Base-by-base conservation (phyloP, 257 asterid species). In the Mitragyna speciosa region DNA sequence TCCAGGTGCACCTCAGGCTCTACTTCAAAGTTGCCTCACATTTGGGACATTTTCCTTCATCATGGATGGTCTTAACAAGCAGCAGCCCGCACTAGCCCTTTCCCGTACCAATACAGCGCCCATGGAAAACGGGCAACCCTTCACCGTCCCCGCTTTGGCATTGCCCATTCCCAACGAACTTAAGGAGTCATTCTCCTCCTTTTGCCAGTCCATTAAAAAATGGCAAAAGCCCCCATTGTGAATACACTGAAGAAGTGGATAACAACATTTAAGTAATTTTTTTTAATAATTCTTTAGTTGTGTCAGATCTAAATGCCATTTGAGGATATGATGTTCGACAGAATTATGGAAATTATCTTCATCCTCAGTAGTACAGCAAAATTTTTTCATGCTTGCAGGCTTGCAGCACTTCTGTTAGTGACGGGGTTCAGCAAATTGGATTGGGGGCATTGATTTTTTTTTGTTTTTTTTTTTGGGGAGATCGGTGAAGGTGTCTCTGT, bases 1-100 rank as follows among this genome's bases (percentile, higher is more conserved):
- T 76, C 80, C 85, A 95, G 99, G 99, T 80, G 95, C 97, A 63
- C 99, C 99, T 0, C 97, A 96, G 84, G 97, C 97, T 80, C 92
- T 96, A 52, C 89, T 96, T 56, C 98, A 96, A 79, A 92, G 93
- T 86, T 96, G 99, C 80, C 83, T 94, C 76, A 96, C 97, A 12
- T 91, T 93, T 73, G 99, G 98, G 68, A 98, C 98, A 22, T 92
- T 96, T 91, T 96, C 97, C 4, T 96, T 94, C 78, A 84, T 94
- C 83, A 88, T 96, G 2, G 99, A 94, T 84, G 96, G 96, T 64
- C 89, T 93, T 56, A 92, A 95, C 96, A 92, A 92, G 84, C 97
- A 85, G 84, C 97, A 91, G 74, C 91, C 97, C 1, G 99, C 98
- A 16, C 90, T 94, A 82, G 99, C 99, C 36, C 84, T 79, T 73